Evolutionary conservation across 345 rosid genomes (phyloP).

Genomic region (Fremontodendron californicum): DNA sequence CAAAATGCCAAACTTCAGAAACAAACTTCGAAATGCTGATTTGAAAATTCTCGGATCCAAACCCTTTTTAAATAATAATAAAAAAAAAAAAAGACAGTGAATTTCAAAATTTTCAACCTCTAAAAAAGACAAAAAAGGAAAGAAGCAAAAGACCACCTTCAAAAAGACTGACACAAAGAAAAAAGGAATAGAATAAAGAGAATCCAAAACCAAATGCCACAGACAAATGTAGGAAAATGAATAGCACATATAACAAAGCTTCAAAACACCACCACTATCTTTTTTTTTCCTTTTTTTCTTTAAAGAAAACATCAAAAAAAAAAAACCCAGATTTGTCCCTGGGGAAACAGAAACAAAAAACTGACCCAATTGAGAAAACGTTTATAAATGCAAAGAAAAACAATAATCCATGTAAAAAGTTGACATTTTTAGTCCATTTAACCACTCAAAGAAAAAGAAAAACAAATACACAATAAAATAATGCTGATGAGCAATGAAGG

Average conservation of each 20-base stretch:
- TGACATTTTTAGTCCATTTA: background rate
- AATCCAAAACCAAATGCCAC: constrained; percentile 30
- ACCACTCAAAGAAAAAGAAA: constrained; percentile 10
- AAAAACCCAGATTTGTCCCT: constrained; percentile 26
- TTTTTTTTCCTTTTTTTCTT: background rate
- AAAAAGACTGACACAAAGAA: constrained; percentile 11
- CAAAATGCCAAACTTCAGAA: background rate
- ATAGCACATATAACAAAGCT: constrained; percentile 1
- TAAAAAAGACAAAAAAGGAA: constrained; percentile 24
- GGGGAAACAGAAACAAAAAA: background rate
- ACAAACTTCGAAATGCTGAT: background rate
- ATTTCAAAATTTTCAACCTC: constrained; percentile 22
- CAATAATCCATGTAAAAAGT: background rate
- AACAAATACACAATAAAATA: constrained; percentile 4
- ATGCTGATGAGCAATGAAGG: constrained; percentile 4
- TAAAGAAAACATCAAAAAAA: constrained; percentile 11
- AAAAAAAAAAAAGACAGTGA: constrained; percentile 5
- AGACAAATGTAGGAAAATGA: constrained; percentile 16
- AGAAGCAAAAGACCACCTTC: constrained; percentile 21
- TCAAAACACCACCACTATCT: background rate
- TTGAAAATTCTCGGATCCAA: constrained; percentile 38
- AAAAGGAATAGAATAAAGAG: constrained; percentile 22
- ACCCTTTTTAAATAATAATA: constrained; percentile 13
- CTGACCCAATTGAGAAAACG: background rate
- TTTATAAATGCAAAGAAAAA: background rate